Evolutionary conservation across 148 eudicot species (phyloP).

Genomic region (Cornus suecica): DNA sequence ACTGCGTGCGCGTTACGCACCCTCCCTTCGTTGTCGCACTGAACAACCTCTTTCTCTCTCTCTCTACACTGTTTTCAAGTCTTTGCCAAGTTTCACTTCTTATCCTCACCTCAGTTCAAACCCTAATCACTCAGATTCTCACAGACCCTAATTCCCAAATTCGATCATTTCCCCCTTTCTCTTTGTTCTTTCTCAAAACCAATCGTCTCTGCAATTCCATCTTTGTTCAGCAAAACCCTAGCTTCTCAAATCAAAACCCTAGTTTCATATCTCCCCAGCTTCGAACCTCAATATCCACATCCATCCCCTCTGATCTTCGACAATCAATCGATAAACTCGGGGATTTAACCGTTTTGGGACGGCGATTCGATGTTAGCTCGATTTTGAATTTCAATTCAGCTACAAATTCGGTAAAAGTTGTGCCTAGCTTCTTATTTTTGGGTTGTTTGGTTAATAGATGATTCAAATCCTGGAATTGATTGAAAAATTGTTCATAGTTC

Average conservation of each 20-base stretch:
- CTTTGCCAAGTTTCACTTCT: background rate
- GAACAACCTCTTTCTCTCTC: background rate
- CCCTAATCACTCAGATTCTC: no score
- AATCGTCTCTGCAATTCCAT: background rate
- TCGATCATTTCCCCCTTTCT: background rate
- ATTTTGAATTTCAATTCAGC: background rate
- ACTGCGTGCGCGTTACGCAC: slow-evolving; percentile 7
- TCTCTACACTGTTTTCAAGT: background rate
- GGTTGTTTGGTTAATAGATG: background rate
- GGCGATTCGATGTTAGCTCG: background rate
- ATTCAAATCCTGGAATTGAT: background rate
- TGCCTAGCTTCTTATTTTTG: background rate
- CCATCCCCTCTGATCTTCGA: background rate
- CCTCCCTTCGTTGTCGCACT: background rate
- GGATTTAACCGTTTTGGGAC: no score
- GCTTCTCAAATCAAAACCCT: background rate
- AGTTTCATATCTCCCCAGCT: background rate
- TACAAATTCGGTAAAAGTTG: background rate
- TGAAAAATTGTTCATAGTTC: background rate
- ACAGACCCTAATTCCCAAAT: background rate
- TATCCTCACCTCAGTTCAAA: no score
- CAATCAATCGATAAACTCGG: background rate
- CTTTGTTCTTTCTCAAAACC: background rate
- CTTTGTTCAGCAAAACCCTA: background rate
- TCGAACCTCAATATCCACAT: background rate